These are phyloP conservation scores for Mentha longifolia DNA, from an alignment of 257 asterid genomes.

Conservation along the genomic window DNA sequence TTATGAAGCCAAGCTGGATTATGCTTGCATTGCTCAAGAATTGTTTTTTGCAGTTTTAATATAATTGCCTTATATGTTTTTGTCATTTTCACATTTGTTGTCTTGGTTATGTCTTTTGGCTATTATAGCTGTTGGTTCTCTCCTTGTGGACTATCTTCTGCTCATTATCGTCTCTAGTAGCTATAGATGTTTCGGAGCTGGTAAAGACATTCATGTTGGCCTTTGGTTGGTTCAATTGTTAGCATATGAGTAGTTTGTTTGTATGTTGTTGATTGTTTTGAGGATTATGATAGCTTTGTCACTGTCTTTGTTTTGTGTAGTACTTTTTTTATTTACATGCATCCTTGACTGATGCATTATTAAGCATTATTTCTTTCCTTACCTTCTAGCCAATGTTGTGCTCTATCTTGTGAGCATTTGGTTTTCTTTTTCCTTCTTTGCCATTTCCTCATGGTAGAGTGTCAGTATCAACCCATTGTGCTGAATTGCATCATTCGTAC, in stretches of 20 bases:
- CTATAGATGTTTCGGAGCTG: neutral
- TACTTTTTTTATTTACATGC: conserved; percentile 8
- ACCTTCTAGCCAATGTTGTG: neutral
- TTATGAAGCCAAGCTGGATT: neutral
- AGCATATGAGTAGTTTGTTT: neutral
- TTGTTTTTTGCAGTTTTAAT: neutral
- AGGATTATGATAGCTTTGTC: neutral
- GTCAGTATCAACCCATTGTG: conserved; percentile 8
- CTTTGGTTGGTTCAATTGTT: conserved; percentile 2
- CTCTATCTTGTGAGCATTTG: conserved; percentile 5
- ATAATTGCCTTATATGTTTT: neutral
- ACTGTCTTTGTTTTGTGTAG: neutral
- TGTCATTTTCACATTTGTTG: conserved; percentile 1
- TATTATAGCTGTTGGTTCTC: neutral
- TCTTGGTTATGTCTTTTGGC: conserved; percentile 7
- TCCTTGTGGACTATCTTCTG: neutral
- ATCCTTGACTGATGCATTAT: neutral
- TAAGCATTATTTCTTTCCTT: neutral
- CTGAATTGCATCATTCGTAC: neutral
- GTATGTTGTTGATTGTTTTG: neutral
- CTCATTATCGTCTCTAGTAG: neutral
- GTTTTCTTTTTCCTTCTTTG: neutral
- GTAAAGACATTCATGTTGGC: neutral
- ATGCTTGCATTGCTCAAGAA: neutral
- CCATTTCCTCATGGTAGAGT: neutral